phyloP scores from a whole-genome alignment of 2,329 filamentous ascomycete genomes.

The Arthrocladium fulminans region DNA sequence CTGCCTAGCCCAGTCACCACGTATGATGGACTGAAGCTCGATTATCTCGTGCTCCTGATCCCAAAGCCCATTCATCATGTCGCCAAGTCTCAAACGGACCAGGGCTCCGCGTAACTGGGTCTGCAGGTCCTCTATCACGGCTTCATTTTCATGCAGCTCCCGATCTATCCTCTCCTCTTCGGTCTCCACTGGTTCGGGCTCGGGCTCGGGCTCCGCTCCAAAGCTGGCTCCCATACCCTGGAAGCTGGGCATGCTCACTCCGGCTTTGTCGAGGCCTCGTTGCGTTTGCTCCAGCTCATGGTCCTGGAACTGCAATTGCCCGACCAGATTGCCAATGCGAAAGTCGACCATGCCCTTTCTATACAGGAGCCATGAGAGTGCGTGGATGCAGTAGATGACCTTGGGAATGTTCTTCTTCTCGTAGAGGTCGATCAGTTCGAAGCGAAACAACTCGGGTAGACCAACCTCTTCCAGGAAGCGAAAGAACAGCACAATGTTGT shows the following conservation, averaged over 20 bases:
- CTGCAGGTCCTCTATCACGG: constrained; percentile 68
- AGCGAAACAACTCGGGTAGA: constrained; percentile 88
- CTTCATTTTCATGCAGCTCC: constrained; percentile 70
- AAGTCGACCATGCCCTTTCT: constrained; percentile 92
- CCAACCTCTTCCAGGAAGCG: constrained; percentile 85
- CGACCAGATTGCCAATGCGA: constrained; percentile 90
- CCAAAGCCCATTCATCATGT: constrained; percentile 84
- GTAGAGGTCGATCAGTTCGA: constrained; percentile 94
- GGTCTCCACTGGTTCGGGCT: constrained; percentile 64
- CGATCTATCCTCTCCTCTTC: constrained; percentile 82
- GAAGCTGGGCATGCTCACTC: constrained; percentile 93
- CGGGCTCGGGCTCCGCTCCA: constrained; percentile 69
- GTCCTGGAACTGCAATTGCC: constrained; percentile 93
- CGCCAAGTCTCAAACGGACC: constrained; percentile 64
- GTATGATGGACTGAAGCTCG: constrained; percentile 75
- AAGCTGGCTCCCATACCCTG: constrained; percentile 95
- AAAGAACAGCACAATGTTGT: constrained; percentile 97
- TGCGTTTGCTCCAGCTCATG: constrained; percentile 96
- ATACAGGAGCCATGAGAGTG: constrained; percentile 92
- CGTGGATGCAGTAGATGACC: constrained; percentile 97
- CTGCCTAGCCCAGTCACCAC: constrained; percentile 80
- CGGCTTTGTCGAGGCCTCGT: constrained; percentile 91
- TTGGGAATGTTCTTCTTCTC: constrained; percentile 99
- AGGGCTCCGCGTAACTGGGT: constrained; percentile 76
- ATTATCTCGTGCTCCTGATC: constrained; percentile 68